A percentile compares a stretch with the other conserved stretches of the same genome.
These are phyloP conservation scores for Phytophthora niederhauseri DNA, from an alignment of 352 stramenopile species.

Conservation along the genomic window DNA sequence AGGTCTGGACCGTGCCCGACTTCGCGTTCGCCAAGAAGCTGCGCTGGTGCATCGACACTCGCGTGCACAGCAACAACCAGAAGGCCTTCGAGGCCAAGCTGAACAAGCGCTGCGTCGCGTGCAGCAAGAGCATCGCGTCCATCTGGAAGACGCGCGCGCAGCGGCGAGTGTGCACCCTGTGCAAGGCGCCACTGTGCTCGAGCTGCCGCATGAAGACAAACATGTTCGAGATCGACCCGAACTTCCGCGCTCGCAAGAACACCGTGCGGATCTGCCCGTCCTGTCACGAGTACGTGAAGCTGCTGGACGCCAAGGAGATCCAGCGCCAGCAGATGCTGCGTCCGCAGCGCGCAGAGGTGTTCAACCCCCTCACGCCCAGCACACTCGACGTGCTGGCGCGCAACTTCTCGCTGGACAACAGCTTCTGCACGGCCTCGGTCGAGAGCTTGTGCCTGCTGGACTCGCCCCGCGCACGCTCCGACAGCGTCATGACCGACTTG, in stretches of 20 bases:
- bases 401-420: slow-evolving; percentile 44
- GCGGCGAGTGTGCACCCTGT: slow-evolving; percentile 30
- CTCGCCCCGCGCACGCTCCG: slow-evolving; percentile 25
- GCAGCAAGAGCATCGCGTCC: slow-evolving; percentile 25
- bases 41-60: slow-evolving; percentile 40
- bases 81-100: slow-evolving; percentile 35
- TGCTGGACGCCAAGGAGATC: slow-evolving; percentile 35
- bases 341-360: slow-evolving; percentile 19
- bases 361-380: slow-evolving; percentile 35
- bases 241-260: slow-evolving; percentile 35
- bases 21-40: slow-evolving; percentile 46
- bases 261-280: slow-evolving; percentile 30
- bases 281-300: slow-evolving; percentile 36
- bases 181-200: slow-evolving; percentile 40
- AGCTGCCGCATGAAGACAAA: slow-evolving; percentile 31
- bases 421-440: slow-evolving; percentile 33
- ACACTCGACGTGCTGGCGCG: slow-evolving; percentile 32
- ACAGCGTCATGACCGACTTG: slow-evolving; percentile 38
- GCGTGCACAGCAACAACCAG: slow-evolving; percentile 31
- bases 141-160: slow-evolving; percentile 23
- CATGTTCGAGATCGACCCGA: slow-evolving; percentile 36
- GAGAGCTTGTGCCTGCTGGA: slow-evolving; percentile 39
- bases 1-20: slow-evolving; percentile 38
- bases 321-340: slow-evolving; percentile 35
- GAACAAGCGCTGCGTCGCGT: slow-evolving; percentile 27